These are phyloP conservation scores for Penstemon eatonii DNA, from an alignment of 257 asterid genomes.

Conservation along the genomic window DNA sequence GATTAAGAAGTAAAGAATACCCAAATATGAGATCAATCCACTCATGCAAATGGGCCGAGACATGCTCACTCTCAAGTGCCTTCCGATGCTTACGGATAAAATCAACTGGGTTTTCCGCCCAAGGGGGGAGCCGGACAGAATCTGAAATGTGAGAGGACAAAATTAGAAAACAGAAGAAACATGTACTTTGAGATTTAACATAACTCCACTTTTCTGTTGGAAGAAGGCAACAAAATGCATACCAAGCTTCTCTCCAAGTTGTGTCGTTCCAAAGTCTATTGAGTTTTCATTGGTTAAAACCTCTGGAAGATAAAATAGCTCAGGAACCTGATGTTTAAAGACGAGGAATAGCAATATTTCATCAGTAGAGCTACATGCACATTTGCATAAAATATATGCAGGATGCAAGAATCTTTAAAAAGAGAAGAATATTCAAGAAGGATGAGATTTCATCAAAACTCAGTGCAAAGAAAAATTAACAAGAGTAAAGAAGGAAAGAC, in stretches of 20 bases:
- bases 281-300: conserved; percentile 73
- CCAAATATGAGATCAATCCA: conserved; percentile 99
- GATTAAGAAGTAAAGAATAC: conserved; percentile 45
- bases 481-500: conserved; percentile 4
- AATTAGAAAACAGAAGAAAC: conserved; percentile 18
- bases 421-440: conserved; percentile 21
- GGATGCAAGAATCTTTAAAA: conserved; percentile 20
- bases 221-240: conserved; percentile 34
- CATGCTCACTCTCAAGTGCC: conserved; percentile 99
- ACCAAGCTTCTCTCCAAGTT: conserved; percentile 91
- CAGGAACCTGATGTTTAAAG: conserved; percentile 69
- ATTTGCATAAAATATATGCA: conserved; percentile 21
- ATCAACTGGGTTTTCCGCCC: conserved; percentile 93
- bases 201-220: conserved; percentile 21
- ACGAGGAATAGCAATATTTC: conserved; percentile 19
- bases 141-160: conserved; percentile 44
- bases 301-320: conserved; percentile 91
- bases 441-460: conserved; percentile 12
- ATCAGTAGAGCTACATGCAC: conserved; percentile 24
- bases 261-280: conserved; percentile 85
- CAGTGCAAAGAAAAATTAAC: conserved; percentile 3
- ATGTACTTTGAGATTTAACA: conserved; percentile 4
- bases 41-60: conserved; percentile 87
- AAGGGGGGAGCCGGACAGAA: conserved; percentile 81
- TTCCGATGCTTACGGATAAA: conserved; percentile 90